Conservation (phyloP, 2,329 filamentous ascomycete genomes). For the Arthrinium phaeospermum region DNA sequence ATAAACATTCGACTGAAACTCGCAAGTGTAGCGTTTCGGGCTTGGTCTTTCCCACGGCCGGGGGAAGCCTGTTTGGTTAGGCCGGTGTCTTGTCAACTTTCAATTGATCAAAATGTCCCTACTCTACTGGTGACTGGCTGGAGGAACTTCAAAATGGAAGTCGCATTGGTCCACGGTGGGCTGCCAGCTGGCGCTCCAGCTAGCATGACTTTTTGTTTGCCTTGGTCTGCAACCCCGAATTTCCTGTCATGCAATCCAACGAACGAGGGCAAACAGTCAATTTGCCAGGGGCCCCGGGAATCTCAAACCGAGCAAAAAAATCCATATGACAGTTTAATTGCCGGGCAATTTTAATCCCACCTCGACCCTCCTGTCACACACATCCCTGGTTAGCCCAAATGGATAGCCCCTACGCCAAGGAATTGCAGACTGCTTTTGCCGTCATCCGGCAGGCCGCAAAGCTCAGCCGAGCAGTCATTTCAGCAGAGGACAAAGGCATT, state of each 20-base stretch:
- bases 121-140: no score
- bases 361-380: conserved; percentile 1
- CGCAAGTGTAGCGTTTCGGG: no score
- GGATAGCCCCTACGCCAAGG: conserved; percentile 35
- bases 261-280: not conserved
- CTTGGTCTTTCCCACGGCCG: no score
- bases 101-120: no score
- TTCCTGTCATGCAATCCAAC: not conserved
- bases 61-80: no score
- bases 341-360: not conserved
- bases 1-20: no score
- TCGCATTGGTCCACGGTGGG: not conserved
- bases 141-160: not conserved
- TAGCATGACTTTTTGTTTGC: not conserved
- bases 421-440: conserved; percentile 36
- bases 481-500: conserved; percentile 53
- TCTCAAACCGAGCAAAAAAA: not conserved
- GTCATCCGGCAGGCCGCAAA: conserved; percentile 47
- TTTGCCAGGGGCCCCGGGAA: not conserved
- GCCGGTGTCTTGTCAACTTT: no score
- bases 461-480: conserved; percentile 56
- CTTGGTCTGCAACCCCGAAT: not conserved
- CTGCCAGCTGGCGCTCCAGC: not conserved
- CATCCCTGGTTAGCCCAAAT: not conserved
- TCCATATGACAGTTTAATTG: not conserved